These are phyloP conservation scores for Neofusicoccum sp. DNA, from an alignment of 2,329 filamentous ascomycete species.

Conservation along the genomic window DNA sequence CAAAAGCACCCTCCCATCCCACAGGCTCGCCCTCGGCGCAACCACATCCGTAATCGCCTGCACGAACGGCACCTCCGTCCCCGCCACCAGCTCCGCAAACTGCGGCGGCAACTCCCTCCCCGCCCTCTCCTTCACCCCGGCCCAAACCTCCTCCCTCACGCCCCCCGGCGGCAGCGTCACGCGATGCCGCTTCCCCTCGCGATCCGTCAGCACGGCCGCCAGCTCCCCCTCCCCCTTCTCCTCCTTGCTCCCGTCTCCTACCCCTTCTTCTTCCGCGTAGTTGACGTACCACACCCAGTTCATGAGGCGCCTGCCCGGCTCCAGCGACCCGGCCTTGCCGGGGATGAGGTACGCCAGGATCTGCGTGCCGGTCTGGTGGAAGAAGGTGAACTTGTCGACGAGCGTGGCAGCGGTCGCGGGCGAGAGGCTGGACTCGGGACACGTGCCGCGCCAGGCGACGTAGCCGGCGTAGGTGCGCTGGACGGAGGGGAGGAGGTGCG, in stretches of 20 bases:
- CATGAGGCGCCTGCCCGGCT: constrained; percentile 42
- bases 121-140: constrained; percentile 35
- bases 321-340: constrained; percentile 39
- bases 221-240: constrained; percentile 41
- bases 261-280: too few species aligned
- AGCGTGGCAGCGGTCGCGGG: constrained; percentile 29
- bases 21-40: constrained; percentile 37
- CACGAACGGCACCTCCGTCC: constrained; percentile 45
- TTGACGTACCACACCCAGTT: constrained; percentile 52
- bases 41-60: constrained; percentile 47
- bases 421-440: constrained; percentile 27
- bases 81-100: constrained; percentile 42
- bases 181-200: constrained; percentile 38
- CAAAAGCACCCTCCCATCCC: constrained; percentile 43
- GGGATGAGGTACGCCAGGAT: constrained; percentile 48
- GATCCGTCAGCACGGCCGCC: constrained; percentile 46
- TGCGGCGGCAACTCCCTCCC: constrained; percentile 37
- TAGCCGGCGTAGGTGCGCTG: constrained; percentile 33
- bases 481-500: constrained; percentile 24
- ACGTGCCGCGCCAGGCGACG: constrained; percentile 33
- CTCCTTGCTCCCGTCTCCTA: too few species aligned
- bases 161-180: constrained; percentile 46
- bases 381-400: constrained; percentile 42
- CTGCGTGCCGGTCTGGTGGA: constrained; percentile 37
- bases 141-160: constrained; percentile 41